Evolutionary conservation across 108 stramenopile species (phyloP).

Genomic region (Nitzschia inconspicua): DNA sequence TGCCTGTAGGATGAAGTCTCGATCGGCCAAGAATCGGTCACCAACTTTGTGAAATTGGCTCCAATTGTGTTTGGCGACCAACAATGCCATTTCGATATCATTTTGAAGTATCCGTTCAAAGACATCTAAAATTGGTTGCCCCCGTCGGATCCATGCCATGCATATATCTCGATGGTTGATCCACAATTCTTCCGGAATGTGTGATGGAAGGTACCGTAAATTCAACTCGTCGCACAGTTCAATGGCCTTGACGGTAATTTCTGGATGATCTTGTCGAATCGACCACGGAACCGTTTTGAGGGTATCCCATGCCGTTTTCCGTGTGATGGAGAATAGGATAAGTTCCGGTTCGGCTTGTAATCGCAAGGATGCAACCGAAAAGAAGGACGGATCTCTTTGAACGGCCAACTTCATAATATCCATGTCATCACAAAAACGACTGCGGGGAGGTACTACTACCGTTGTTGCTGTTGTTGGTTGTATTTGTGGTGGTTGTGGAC

Average conservation of each 20-base stretch:
- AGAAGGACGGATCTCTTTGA: conserved; percentile 6
- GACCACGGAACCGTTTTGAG: conserved; percentile 6
- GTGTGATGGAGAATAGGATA: conserved; percentile 18
- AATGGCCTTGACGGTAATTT: conserved; percentile 24
- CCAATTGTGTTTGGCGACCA: conserved; percentile 27
- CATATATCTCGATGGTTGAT: conserved; percentile 12
- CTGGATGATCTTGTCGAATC: conserved; percentile 8
- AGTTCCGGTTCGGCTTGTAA: conserved; percentile 13
- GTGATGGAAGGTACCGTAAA: conserved; percentile 8
- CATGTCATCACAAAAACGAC: conserved; percentile 13
- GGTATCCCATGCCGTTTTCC: conserved; percentile 11
- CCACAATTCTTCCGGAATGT: conserved; percentile 30
- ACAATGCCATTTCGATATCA: conserved; percentile 25
- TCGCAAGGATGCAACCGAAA: conserved; percentile 1
- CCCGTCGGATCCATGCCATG: conserved; percentile 29
- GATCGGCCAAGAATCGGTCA: conserved; percentile 6
- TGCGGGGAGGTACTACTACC: background rate
- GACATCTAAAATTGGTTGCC: conserved; percentile 5
- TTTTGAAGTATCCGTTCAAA: conserved; percentile 12
- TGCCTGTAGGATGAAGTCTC: conserved; percentile 25
- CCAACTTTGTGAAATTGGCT: conserved; percentile 26
- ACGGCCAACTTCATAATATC: conserved; percentile 27
- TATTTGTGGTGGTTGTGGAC: no score
- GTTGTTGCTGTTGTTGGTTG: background rate
- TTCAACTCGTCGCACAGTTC: background rate